Evolutionary conservation across 2,329 filamentous ascomycete genomes (phyloP), one percentile per base, ranked within the genome.

Genomic region (Aspergillus sp.): DNA sequence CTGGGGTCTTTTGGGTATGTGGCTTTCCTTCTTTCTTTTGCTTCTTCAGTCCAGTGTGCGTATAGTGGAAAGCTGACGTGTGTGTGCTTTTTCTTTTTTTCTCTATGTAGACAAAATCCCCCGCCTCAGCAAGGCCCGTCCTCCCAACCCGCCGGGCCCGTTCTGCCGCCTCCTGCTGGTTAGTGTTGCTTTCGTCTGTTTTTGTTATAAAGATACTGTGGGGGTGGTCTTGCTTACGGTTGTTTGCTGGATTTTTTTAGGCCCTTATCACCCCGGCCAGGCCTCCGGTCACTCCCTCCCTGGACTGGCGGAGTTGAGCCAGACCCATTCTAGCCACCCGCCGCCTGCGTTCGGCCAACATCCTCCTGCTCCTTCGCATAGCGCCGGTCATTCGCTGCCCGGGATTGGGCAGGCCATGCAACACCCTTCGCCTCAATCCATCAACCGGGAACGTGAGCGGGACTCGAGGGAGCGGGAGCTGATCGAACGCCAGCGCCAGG

Each of bases 401-500:
- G 68, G 65, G 8, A 69, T 71, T 39, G 63, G 63, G 3, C 68
- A 69, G 46, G 63, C 67, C 26, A 71, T 71, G 63, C 64, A 66
- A 47, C 68, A 71, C 43, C 60, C 69, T 36, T 67, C 68, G 46
- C 63, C 69, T 10, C 61, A 71, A 56, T 56, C 66, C 49, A 47
- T 73, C 48, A 68, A 70, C 53, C 62, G 69, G 50, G 67, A 70
- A 45, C 67, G 66, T 30, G 68, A 71, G 55, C 72, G 77, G 47
- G 77, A 81, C 54, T 73, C 78, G 29, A 52, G 75, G 62, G 73
- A 77, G 66, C 73, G 80, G 65, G 74, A 79, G 43, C 64, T 73
- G 46, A 59, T 71, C 12, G 69, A 72, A 52, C 60, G 69, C 54
- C 72, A 73, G 59, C 63, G 72, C 55, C 67, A 82, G 62, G 79